Base-by-base conservation (phyloP, 768 basidiomycete species). In the Lactarius evosmus region DNA sequence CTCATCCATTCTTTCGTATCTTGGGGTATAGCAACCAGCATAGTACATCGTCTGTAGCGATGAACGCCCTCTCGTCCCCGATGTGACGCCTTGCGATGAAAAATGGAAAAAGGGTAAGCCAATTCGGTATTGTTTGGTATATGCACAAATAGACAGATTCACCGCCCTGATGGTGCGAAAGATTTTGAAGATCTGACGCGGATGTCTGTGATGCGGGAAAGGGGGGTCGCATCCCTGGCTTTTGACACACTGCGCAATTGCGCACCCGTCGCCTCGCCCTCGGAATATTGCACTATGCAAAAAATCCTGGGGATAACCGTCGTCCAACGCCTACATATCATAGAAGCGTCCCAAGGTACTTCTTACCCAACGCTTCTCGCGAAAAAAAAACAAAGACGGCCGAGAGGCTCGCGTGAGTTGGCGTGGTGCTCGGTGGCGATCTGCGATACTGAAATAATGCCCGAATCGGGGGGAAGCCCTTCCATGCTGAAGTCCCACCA, bases 401-500 rank as follows among this genome's bases (percentile, higher is more conserved):
- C 75, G 14, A 86, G 75, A 29, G 81, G 82, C 3, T 82, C 82
- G 60, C 82, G 77, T 53, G 86, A 67, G 67, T 87, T 85, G 29
- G 79, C 74, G 16, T 82, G 77, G 56, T 85, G 83, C 79, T 83
- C n/a, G n/a, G n/a, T n/a, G n/a, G n/a, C n/a, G n/a, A n/a, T n/a
- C n/a, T n/a, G n/a, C n/a, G n/a, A n/a, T 1, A 76, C 80, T 63
- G 82, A 83, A 12, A 84, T 55, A 57, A 88, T 77, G 17, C 83
- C 80, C 1, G 83, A 86, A 1, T 82, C 85, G 14, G 83, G 84
- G 56, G 86, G 76, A 70, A 86, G 87, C 41, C 77, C 75, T 0
- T 73, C 63, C 56, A 83, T 78, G 69, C 87, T 85, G 36, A 87
- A 69, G 67, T 79, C 83, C 67, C 87, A 85, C 86, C 86, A 87